Conservation (phyloP, 2,329 filamentous ascomycete species). For the Epichloe scottii region DNA sequence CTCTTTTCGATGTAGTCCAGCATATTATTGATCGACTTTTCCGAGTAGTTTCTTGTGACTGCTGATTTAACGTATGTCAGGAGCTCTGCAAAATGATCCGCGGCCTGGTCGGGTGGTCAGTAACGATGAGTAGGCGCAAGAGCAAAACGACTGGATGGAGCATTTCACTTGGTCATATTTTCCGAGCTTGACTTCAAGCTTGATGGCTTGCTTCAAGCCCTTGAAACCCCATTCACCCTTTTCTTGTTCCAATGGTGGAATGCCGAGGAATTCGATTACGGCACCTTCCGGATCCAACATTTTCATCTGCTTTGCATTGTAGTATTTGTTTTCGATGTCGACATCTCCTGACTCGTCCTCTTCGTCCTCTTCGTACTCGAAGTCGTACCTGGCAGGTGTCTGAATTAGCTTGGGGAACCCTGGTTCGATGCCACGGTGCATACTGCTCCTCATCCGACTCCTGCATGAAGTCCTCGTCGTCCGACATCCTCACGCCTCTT, state of each 20-base stretch:
- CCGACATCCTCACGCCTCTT: constrained; percentile 28
- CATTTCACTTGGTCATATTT: constrained; percentile 61
- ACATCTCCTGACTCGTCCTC: constrained; percentile 81
- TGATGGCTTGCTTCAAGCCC: constrained; percentile 93
- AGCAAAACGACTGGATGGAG: too few relatives aligned
- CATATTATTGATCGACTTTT: constrained; percentile 99
- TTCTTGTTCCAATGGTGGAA: constrained; percentile 71
- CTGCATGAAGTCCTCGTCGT: constrained; percentile 38
- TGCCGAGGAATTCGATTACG: constrained; percentile 81
- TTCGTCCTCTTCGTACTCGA: constrained; percentile 91
- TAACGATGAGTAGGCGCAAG: neutral
- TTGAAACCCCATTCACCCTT: constrained; percentile 99
- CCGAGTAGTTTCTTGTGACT: constrained; percentile 94
- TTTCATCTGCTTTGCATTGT: constrained; percentile 98
- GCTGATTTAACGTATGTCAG: constrained; percentile 95
- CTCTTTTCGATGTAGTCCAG: constrained; percentile 94
- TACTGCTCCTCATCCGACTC: constrained; percentile 35
- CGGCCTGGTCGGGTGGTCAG: constrained; percentile 46
- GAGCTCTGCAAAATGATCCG: constrained; percentile 86
- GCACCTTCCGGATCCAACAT: constrained; percentile 74
- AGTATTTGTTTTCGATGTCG: constrained; percentile 98
- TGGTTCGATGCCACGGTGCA: constrained; percentile 5
- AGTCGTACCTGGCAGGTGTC: constrained; percentile 56
- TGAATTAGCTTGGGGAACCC: constrained; percentile 5
- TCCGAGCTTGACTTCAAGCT: constrained; percentile 88